Percentiles rank a stretch among this genome's conserved stretches.
These are phyloP conservation scores for Polyporus arcularius DNA, from an alignment of 768 basidiomycete species.

Conservation along the genomic window DNA sequence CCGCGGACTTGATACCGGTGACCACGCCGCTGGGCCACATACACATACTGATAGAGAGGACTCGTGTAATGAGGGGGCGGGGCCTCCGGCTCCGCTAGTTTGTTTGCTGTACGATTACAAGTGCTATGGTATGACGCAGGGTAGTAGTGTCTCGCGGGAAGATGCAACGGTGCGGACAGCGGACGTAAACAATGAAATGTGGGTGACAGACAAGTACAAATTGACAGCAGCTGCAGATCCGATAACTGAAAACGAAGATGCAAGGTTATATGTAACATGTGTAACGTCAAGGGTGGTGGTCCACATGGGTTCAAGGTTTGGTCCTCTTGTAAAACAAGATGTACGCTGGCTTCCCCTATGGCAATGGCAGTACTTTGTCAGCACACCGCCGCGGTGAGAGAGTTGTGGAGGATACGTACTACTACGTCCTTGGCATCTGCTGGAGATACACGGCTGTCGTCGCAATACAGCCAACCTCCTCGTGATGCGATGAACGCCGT, in stretches of 20 bases:
- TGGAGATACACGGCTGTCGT: conserved; percentile 83
- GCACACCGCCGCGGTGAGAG: conserved; percentile 5
- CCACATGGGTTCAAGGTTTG: conserved; percentile 21
- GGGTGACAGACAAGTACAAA: conserved; percentile 19
- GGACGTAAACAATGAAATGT: background rate
- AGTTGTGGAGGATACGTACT: conserved; percentile 46
- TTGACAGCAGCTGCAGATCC: conserved; percentile 20
- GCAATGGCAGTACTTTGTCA: conserved; percentile 34
- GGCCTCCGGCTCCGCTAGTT: conserved; percentile 11
- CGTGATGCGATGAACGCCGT: conserved; percentile 89
- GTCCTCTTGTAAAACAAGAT: conserved; percentile 63
- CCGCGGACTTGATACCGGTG: background rate
- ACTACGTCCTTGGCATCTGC: conserved; percentile 82
- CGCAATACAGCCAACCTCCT: conserved; percentile 90
- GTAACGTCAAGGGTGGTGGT: background rate
- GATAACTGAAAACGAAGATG: conserved; percentile 21
- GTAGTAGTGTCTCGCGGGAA: conserved; percentile 13
- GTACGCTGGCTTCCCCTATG: conserved; percentile 68
- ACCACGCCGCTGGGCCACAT: background rate
- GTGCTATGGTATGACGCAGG: conserved; percentile 32
- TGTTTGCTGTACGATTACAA: conserved; percentile 39
- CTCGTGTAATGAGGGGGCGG: background rate
- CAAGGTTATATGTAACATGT: conserved; percentile 7
- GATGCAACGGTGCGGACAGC: conserved; percentile 1
- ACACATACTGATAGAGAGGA: background rate